phyloP scores from a whole-genome alignment of 2,329 filamentous ascomycete genomes.

The Mycocentrospora acerina region DNA sequence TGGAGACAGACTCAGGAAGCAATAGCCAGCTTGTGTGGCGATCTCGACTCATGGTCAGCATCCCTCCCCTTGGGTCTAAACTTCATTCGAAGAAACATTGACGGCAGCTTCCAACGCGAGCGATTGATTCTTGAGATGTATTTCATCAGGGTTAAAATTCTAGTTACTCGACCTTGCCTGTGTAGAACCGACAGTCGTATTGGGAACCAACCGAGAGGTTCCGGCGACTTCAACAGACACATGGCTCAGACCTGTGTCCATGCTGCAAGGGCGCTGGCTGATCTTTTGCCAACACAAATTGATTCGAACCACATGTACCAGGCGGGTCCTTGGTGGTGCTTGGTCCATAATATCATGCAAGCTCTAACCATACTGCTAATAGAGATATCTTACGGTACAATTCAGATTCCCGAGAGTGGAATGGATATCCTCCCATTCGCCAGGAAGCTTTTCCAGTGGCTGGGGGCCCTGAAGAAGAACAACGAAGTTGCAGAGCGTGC shows the following conservation, averaged over 20 bases:
- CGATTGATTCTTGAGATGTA: slow-evolving; percentile 22
- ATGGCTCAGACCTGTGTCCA: slow-evolving; percentile 37
- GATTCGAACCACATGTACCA: slow-evolving; percentile 18
- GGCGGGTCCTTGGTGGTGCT: slow-evolving; percentile 43
- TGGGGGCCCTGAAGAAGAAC: neutral
- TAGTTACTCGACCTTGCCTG: slow-evolving; percentile 43
- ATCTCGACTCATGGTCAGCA: neutral
- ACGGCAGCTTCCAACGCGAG: slow-evolving; percentile 10
- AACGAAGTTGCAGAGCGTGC: neutral
- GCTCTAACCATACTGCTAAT: slow-evolving; percentile 40
- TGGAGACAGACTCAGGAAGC: slow-evolving; percentile 10
- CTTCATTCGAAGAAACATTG: slow-evolving; percentile 1
- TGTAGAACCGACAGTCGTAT: slow-evolving; percentile 39
- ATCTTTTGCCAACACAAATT: slow-evolving; percentile 31
- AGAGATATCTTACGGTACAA: slow-evolving; percentile 33
- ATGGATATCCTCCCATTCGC: neutral
- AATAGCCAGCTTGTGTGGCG: neutral
- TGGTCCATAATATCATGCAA: slow-evolving; percentile 44
- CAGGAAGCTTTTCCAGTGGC: neutral
- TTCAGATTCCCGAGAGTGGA: slow-evolving; percentile 14
- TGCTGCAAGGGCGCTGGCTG: slow-evolving; percentile 34
- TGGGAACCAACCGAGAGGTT: slow-evolving; percentile 30
- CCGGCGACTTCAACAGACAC: slow-evolving; percentile 30
- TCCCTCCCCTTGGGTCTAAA: neutral
- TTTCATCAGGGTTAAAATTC: slow-evolving; percentile 38